Conservation (phyloP, 257 asterid genomes). For the Buddleja alternifolia region DNA sequence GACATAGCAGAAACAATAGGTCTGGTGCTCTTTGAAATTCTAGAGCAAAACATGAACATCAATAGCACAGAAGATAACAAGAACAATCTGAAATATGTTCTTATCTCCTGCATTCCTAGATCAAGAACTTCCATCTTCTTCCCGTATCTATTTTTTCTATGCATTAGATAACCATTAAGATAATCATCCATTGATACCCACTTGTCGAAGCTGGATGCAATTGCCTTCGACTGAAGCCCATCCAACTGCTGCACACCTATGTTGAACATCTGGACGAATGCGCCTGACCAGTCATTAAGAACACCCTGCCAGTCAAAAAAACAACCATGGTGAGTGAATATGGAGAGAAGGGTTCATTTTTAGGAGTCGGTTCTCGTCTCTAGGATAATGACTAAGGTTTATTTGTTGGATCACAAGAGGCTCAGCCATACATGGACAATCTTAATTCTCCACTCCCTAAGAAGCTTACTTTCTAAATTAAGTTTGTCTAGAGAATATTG, state of each 20-base stretch:
- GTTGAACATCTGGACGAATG: slow-evolving; percentile 78
- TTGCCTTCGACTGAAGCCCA: slow-evolving; percentile 55
- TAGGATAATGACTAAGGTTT: no score
- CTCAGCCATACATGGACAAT: no score
- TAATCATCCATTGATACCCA: slow-evolving; percentile 90
- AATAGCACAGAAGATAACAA: slow-evolving; percentile 86
- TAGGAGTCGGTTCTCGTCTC: no score
- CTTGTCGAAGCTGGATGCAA: slow-evolving; percentile 57
- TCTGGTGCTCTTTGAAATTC: slow-evolving; percentile 83
- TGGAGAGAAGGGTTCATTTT: background rate
- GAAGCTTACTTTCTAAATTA: background rate
- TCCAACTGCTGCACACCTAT: slow-evolving; percentile 71
- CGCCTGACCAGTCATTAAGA: slow-evolving; percentile 91
- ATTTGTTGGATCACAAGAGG: no score
- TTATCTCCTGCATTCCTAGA: slow-evolving; percentile 91
- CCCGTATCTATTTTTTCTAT: slow-evolving; percentile 76
- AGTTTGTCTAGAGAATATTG: background rate
- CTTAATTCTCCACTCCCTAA: background rate
- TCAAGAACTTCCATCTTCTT: slow-evolving; percentile 94
- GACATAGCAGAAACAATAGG: slow-evolving; percentile 79
- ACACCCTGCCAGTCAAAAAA: slow-evolving; percentile 66
- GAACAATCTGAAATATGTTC: slow-evolving; percentile 89
- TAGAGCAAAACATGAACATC: slow-evolving; percentile 95
- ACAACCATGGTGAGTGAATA: slow-evolving; percentile 9
- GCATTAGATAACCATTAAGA: slow-evolving; percentile 81